Evolutionary conservation across 2,329 filamentous ascomycete species (phyloP), one percentile per base, ranked within the genome.

Genomic region (Colletotrichum trifolii): DNA sequence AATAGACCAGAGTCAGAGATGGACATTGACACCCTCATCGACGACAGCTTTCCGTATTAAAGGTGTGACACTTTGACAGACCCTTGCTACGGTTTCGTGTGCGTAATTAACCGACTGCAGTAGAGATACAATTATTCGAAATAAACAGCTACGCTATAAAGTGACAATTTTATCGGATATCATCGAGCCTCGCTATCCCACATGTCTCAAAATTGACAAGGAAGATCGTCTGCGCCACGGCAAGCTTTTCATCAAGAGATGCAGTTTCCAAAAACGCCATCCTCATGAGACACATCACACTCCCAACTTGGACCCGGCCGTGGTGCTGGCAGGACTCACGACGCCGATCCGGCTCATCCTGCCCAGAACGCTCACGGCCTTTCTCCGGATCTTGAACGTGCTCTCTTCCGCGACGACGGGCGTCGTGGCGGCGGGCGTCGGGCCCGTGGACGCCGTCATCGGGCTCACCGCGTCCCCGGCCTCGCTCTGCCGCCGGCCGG

Each of bases 391-490:
- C 17, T 40, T 54, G 15, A 25, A 25, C 25, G 25, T 5, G 25
- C 25, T 25, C 25, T 25, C 25, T 25, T 34, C 52, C 25, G 53
- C 57, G 35, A 13, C 53, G 9, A 10, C 47, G 25, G 52, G 25
- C 6, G 49, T 54, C 10, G 47, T 40, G 2, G 13, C 45, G 3
- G 34, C 36, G 35, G 46, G 57, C 12, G 34, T 53, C 33, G 48
- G 33, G 34, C 25, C 36, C 34, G 36, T 54, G 11, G 25, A 43
- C 6, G 52, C 66, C 39, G 64, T 69, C 45, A 71, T 35, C 8
- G 70, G 69, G 15, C 68, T 69, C 4, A 70, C 67, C 2, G 67
- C 17, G 15, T 70, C 61, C 6, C 68, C 68, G 6, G 57, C 64
- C 12, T 69, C 70, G 7, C 59, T 68, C 70, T 72, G 9, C 71